phyloP scores from a whole-genome alignment of 2,329 filamentous ascomycete genomes.

The Cryphonectria radicalis region DNA sequence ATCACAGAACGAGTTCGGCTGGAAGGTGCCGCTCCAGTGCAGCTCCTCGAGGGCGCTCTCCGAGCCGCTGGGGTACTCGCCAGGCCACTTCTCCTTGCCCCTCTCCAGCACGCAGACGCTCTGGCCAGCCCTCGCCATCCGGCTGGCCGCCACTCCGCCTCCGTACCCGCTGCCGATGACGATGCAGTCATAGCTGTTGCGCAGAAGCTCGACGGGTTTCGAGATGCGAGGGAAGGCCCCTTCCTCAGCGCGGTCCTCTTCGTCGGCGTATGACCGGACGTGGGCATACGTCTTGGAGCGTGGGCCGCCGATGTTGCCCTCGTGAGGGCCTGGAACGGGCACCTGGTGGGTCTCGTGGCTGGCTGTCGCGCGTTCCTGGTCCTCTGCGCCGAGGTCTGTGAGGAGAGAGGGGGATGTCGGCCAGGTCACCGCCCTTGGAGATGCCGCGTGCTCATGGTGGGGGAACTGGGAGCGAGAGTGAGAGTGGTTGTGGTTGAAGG shows the following conservation, averaged over 20 bases:
- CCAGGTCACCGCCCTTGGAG: slow-evolving; percentile 22
- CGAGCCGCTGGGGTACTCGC: slow-evolving; percentile 61
- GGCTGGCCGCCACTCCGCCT: slow-evolving; percentile 66
- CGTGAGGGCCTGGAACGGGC: slow-evolving; percentile 36
- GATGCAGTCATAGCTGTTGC: slow-evolving; percentile 64
- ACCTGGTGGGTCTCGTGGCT: slow-evolving; percentile 35
- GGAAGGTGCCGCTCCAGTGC: slow-evolving; percentile 59
- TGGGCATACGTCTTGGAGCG: slow-evolving; percentile 39
- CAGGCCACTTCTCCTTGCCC: slow-evolving; percentile 68
- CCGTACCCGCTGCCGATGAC: slow-evolving; percentile 74
- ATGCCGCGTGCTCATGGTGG: neutral
- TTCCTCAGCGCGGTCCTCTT: slow-evolving; percentile 29
- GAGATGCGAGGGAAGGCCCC: slow-evolving; percentile 57
- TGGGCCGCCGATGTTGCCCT: slow-evolving; percentile 42
- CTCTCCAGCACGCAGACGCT: slow-evolving; percentile 68
- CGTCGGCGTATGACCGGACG: slow-evolving; percentile 36
- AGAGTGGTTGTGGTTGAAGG: neutral
- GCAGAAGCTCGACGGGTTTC: slow-evolving; percentile 60
- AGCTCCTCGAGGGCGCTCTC: slow-evolving; percentile 54
- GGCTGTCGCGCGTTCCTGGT: slow-evolving; percentile 8
- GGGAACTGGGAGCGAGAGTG: neutral
- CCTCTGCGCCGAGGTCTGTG: slow-evolving; percentile 4
- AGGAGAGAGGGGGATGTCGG: slow-evolving; percentile 19
- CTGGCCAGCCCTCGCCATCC: slow-evolving; percentile 64
- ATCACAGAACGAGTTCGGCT: slow-evolving; percentile 44